A percentile compares a stretch with the other conserved stretches of the same genome.
Conservation (phyloP, 164 flowering plant genomes). For the Umbilicus rupestris region DNA sequence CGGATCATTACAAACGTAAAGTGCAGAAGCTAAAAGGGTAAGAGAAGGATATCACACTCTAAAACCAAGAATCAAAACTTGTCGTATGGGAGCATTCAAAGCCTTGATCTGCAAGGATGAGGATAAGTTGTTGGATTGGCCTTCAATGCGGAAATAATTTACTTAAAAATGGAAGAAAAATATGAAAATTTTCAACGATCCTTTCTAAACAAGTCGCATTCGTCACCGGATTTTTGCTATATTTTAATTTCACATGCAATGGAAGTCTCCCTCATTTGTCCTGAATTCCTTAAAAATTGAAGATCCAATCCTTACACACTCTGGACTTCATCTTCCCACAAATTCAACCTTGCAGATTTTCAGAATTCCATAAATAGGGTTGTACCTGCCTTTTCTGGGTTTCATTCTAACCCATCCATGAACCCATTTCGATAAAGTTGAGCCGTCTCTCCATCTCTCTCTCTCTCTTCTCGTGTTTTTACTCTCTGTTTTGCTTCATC, state of each 20-base stretch:
- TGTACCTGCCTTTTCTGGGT: background rate
- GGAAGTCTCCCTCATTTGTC: background rate
- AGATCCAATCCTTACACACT: background rate
- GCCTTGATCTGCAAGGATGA: background rate
- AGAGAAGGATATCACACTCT: background rate
- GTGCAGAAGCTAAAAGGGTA: background rate
- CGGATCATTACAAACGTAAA: background rate
- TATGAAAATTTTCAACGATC: background rate
- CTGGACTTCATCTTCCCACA: background rate
- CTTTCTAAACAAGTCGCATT: background rate
- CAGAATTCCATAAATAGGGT: background rate
- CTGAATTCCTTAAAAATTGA: background rate
- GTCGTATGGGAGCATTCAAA: conserved; percentile 1
- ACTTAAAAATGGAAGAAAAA: background rate
- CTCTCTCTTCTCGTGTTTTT: no score
- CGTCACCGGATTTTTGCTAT: background rate
- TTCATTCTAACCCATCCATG: background rate
- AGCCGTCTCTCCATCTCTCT: background rate
- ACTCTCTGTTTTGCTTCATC: background rate
- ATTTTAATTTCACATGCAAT: background rate
- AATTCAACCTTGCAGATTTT: background rate
- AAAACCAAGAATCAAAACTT: background rate
- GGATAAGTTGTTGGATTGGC: background rate
- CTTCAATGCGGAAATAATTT: background rate
- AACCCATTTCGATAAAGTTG: background rate